These are phyloP conservation scores for Alternaria sp. DNA, from an alignment of 2,329 filamentous ascomycete species.

Conservation along the genomic window DNA sequence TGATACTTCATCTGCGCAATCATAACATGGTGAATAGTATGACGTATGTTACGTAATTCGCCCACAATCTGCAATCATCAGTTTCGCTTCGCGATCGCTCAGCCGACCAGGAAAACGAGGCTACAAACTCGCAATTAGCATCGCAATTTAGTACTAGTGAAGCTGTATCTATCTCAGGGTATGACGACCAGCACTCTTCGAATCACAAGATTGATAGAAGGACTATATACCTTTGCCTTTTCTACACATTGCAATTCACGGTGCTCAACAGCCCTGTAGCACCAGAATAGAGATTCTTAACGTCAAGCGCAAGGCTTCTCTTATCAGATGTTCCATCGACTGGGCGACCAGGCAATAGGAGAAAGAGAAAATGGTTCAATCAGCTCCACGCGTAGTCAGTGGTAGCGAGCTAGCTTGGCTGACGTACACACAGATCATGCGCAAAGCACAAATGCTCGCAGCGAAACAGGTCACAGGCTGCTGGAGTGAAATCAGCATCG, in stretches of 20 bases:
- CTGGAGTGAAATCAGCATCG: not conserved
- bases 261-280: not conserved
- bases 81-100: not conserved
- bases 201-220: not conserved
- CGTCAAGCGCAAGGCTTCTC: not conserved
- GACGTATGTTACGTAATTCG: not conserved
- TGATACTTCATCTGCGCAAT: not conserved
- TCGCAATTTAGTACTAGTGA: not conserved
- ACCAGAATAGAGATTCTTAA: not conserved
- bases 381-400: not conserved
- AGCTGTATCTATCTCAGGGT: not conserved
- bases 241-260: not conserved
- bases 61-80: not conserved
- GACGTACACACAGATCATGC: not conserved
- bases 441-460: not conserved
- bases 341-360: too few species aligned
- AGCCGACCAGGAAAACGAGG: not conserved
- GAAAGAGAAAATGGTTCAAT: not conserved
- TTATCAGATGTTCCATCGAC: not conserved
- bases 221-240: not conserved
- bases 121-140: not conserved
- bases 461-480: not conserved
- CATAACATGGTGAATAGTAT: not conserved
- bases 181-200: not conserved
- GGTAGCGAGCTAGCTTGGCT: not conserved